A percentile compares a stretch with the other conserved stretches of the same genome.
phyloP scores from a whole-genome alignment of 2,329 filamentous ascomycete genomes.

The Penicillium sumatraense region DNA sequence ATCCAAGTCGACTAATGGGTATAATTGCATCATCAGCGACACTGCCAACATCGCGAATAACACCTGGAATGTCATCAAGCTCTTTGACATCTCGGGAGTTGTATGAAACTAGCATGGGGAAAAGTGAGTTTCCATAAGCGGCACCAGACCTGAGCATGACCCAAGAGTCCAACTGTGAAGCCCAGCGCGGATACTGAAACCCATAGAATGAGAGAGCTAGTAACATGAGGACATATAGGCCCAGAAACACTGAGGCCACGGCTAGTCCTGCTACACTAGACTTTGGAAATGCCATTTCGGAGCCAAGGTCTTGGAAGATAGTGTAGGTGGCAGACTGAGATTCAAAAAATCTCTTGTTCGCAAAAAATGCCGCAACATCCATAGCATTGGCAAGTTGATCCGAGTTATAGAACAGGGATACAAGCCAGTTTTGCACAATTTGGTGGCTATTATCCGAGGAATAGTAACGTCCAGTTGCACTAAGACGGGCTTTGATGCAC shows the following conservation, averaged over 20 bases:
- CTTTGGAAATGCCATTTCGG: not conserved
- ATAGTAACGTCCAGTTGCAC: not conserved
- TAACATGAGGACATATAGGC: constrained; percentile 13
- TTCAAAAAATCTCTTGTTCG: not conserved
- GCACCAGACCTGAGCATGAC: constrained; percentile 25
- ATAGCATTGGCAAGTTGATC: not conserved
- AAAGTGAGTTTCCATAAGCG: constrained; percentile 7
- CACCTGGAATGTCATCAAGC: constrained; percentile 20
- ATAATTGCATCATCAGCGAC: not conserved
- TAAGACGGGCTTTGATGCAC: not conserved
- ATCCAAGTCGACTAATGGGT: constrained; percentile 2
- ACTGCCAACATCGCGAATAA: constrained; percentile 5
- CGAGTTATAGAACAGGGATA: not conserved
- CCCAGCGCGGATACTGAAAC: constrained; percentile 19
- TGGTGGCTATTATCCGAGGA: not conserved
- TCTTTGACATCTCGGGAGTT: constrained; percentile 2
- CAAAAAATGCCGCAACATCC: not conserved
- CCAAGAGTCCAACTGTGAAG: constrained; percentile 22
- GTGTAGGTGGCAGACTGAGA: not conserved
- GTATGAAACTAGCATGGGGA: constrained; percentile 13
- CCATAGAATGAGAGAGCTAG: constrained; percentile 20
- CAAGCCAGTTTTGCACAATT: not conserved
- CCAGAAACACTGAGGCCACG: constrained; percentile 13
- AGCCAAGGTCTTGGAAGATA: not conserved
- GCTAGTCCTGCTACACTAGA: constrained; percentile 12